Percentiles rank a stretch among this genome's conserved stretches.
Conservation (phyloP, 129 eudicot genomes). For the Centella asiatica region DNA sequence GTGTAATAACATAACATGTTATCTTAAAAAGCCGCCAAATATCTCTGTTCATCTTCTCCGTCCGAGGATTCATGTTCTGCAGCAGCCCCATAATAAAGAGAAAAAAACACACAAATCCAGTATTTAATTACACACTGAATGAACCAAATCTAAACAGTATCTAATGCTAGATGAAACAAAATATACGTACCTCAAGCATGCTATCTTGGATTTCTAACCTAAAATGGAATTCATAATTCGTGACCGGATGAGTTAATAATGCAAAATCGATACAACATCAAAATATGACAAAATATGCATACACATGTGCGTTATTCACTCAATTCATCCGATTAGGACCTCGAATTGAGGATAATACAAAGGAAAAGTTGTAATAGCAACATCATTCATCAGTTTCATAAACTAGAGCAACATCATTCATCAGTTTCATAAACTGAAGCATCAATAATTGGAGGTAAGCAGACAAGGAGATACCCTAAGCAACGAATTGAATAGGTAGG, state of each 20-base stretch:
- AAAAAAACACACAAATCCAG: no score
- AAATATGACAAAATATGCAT: background rate
- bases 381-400: no score
- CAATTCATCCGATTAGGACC: constrained; percentile 19
- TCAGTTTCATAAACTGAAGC: background rate
- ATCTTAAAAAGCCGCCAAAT: constrained; percentile 49
- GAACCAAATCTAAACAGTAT: no score
- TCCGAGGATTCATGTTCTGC: constrained; percentile 12
- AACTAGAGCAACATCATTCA: no score
- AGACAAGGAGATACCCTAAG: constrained; percentile 13
- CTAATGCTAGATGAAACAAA: no score
- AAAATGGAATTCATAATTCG: constrained; percentile 3
- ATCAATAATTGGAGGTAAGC: background rate
- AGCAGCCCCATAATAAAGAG: constrained; percentile 14
- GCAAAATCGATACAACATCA: background rate
- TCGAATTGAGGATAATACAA: no score
- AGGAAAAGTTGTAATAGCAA: no score
- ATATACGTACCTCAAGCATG: constrained; percentile 30
- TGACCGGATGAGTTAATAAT: background rate
- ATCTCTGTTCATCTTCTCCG: constrained; percentile 29
- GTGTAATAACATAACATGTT: no score
- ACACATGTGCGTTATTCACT: background rate
- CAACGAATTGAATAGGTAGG: constrained; percentile 17
- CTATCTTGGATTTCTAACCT: constrained; percentile 27
- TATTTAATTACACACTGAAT: no score